phyloP scores from a whole-genome alignment of 2,329 filamentous ascomycete species.

The Colletotrichum kahawae region DNA sequence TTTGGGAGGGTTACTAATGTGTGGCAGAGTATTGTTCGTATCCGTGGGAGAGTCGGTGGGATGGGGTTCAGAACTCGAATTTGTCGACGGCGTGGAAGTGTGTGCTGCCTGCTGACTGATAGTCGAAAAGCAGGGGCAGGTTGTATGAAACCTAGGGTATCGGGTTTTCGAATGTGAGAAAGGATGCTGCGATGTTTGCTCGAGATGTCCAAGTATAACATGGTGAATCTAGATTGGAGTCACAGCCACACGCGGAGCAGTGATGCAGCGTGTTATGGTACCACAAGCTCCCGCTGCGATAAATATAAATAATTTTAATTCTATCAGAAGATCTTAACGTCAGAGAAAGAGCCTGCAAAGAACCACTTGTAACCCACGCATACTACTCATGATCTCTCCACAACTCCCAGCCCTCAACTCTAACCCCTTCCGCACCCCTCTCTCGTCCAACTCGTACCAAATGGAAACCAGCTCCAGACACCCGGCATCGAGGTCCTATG shows the following conservation, averaged over 20 bases:
- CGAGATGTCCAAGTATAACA: background rate
- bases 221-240: background rate
- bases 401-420: background rate
- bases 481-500: background rate
- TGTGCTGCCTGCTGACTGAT: background rate
- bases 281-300: background rate
- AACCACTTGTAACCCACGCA: background rate
- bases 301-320: background rate
- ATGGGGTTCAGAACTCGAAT: background rate
- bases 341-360: background rate
- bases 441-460: background rate
- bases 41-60: background rate
- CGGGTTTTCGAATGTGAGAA: no score
- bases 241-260: background rate
- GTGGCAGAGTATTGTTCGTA: background rate
- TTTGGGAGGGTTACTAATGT: background rate
- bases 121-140: background rate
- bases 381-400: background rate
- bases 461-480: background rate
- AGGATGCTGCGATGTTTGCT: background rate
- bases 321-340: background rate
- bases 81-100: background rate
- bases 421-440: background rate
- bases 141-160: accelerated
- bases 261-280: background rate